phyloP scores from a whole-genome alignment of 768 basidiomycete species.

The Russula abietina region DNA sequence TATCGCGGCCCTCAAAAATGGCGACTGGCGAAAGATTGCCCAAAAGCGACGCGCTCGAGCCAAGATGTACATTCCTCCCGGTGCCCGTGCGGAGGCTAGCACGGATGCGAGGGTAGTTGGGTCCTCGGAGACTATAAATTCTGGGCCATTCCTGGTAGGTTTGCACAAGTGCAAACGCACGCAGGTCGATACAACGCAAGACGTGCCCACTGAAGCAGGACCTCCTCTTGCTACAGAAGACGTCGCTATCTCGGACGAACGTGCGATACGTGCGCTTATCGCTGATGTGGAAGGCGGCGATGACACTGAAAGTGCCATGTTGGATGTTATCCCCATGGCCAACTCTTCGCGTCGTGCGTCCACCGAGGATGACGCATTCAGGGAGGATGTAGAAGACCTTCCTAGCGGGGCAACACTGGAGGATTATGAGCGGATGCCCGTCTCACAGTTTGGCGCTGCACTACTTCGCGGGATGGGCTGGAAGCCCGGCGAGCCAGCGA shows the following conservation, averaged over 20 bases:
- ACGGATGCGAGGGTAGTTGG: conserved; percentile 72
- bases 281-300: conserved; percentile 44
- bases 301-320: too few species aligned
- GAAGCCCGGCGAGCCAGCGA: conserved; percentile 73
- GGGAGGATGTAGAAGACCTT: conserved; percentile 74
- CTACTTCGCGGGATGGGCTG: conserved; percentile 96
- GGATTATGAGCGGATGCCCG: conserved; percentile 87
- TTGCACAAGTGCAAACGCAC: conserved; percentile 45
- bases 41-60: conserved; percentile 51
- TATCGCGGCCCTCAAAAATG: conserved; percentile 76
- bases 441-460: conserved; percentile 89
- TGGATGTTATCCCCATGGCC: too few species aligned
- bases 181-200: conserved; percentile 26
- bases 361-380: conserved; percentile 82
- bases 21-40: conserved; percentile 83
- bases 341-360: too few species aligned
- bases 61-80: conserved; percentile 55
- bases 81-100: conserved; percentile 49
- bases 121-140: conserved; percentile 70
- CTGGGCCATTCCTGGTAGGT: conserved; percentile 65
- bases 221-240: conserved; percentile 30
- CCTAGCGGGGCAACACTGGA: conserved; percentile 71
- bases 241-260: conserved; percentile 69
- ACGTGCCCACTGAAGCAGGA: conserved; percentile 30
- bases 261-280: conserved; percentile 74